phyloP scores from a whole-genome alignment of 495 filamentous ascomycete species.

The Geoglossum glabrum region DNA sequence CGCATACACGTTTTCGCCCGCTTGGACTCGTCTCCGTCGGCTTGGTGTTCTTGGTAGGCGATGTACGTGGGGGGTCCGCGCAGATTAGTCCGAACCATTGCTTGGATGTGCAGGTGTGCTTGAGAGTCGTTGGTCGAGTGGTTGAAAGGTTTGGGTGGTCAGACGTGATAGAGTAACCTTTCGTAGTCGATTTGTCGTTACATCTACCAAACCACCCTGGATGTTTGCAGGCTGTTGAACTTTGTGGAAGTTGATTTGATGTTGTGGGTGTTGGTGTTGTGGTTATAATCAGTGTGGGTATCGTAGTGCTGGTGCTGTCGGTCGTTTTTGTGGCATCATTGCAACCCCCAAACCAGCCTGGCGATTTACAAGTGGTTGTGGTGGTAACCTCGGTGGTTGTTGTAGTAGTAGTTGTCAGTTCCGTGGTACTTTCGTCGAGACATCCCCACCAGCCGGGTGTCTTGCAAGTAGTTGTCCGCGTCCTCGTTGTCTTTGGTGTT shows the following conservation, averaged over 20 bases:
- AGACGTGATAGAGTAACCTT: conserved; percentile 13
- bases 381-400: neutral
- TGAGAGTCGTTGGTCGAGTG: conserved; percentile 12
- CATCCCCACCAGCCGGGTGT: conserved; percentile 76
- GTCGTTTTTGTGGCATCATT: conserved; percentile 32
- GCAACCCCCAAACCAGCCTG: conserved; percentile 31
- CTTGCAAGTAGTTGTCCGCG: conserved; percentile 65
- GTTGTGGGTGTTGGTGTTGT: conserved; percentile 19
- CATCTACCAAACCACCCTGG: conserved; percentile 31
- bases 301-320: conserved; percentile 18
- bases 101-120: conserved; percentile 10
- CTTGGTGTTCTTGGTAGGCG: conserved; percentile 8
- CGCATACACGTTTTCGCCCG: conserved; percentile 9
- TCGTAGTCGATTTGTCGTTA: neutral
- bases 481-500: conserved; percentile 36
- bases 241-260: neutral
- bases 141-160: conserved; percentile 18
- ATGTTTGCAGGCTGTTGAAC: conserved; percentile 22
- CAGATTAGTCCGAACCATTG: conserved; percentile 15
- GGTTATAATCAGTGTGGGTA: conserved; percentile 13
- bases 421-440: conserved; percentile 37
- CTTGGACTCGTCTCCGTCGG: conserved; percentile 3
- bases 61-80: neutral
- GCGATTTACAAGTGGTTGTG: conserved; percentile 16
- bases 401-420: conserved; percentile 23